Evolutionary conservation across 139 green algal species (phyloP).

Genomic region (Coelastrella sp.): DNA sequence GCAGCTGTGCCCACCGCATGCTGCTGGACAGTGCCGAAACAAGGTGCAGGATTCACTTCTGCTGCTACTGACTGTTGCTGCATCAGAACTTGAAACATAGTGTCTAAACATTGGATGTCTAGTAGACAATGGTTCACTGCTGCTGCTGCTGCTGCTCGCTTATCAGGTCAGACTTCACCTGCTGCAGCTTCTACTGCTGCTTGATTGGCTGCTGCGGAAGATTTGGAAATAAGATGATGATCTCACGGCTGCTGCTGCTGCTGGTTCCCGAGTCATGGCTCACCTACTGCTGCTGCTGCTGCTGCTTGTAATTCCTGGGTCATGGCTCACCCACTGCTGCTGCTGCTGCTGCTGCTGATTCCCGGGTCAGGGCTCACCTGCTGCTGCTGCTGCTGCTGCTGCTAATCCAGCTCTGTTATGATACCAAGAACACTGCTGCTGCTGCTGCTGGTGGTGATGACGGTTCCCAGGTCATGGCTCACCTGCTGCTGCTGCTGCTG

Average conservation of each 20-base stretch:
- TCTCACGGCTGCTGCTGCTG: not conserved
- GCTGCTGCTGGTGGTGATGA: too few species aligned
- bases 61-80: not conserved
- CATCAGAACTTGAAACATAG: not conserved
- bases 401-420: too few species aligned
- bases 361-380: not conserved
- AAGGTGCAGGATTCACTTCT: not conserved
- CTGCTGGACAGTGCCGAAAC: too few species aligned
- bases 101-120: too few species aligned
- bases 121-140: too few species aligned
- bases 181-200: not conserved
- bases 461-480: too few species aligned
- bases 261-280: not conserved
- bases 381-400: constrained; percentile 12
- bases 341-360: not conserved
- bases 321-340: not conserved
- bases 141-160: not conserved
- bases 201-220: too few species aligned
- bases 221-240: too few species aligned
- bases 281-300: not conserved
- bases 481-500: not conserved
- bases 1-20: too few species aligned
- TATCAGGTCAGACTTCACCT: not conserved
- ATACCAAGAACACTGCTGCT: too few species aligned
- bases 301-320: not conserved